Evolutionary conservation across 768 basidiomycete genomes (phyloP), one percentile per base, ranked within the genome.

Genomic region (Lentinula edodes): DNA sequence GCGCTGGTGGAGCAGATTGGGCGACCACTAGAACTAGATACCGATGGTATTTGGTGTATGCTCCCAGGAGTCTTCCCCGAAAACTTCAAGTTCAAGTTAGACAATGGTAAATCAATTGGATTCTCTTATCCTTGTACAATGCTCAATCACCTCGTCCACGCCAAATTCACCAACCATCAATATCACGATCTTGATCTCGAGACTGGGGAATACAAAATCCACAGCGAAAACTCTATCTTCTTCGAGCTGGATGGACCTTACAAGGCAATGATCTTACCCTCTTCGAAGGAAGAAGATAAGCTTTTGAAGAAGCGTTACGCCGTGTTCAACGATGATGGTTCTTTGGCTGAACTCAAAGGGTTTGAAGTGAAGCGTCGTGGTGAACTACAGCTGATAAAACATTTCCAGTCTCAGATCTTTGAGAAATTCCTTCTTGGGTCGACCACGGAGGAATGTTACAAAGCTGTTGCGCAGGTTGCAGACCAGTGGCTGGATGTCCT

Each of bases 1-100:
- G 89, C 95, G 61, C 82, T 98, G 35, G 97, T 99, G 20, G 97
- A 99, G 68, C 93, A 97, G 75, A 95, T 99, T 59, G 97, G 97
- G 3, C 87, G 97, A 7, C 97, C 97, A 1, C 85, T 99, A 56
- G 97, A 99, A 70, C 76, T 99, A 66, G 97, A 99, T 72, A 99
- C 97, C 13, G 97, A 99, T 74, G 96, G 97, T 65, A 99, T 99
- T 65, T 98, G 97, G 97, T 99, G 97, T 75, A 99, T 99, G 97
- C 86, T 98, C 23, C 97, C 97, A 4, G 94, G 93, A 3, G 85
- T 94, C 12, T 99, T 99, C 74, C 97, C 97, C 2, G 97, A 98
- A 75, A 93, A 97, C 74, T 98, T 98, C 86, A 89, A 88, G 72
- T 98, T 98, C 82, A 88, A 95, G 70, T 81, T 98, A 62, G 78